A percentile compares a stretch with the other conserved stretches of the same genome.
Evolutionary conservation across 73 alveolate genomes (phyloP).

Genomic region (Paramecium caudatum): DNA sequence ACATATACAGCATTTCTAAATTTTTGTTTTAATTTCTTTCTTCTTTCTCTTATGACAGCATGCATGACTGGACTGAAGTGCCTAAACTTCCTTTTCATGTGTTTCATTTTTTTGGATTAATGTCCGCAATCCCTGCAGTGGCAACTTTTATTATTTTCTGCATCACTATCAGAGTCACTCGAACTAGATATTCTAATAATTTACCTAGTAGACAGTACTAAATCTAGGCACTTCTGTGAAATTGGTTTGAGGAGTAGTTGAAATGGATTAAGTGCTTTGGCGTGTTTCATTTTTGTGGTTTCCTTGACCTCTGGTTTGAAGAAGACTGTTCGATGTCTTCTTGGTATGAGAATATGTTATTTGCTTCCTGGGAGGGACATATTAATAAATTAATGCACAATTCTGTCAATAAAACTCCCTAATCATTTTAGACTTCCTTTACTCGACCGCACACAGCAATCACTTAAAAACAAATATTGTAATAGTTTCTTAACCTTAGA

Average conservation of each 20-base stretch:
- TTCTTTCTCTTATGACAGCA: background rate
- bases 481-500: slow-evolving; percentile 2
- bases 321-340: background rate
- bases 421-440: slow-evolving; percentile 28
- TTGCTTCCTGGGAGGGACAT: slow-evolving; percentile 44
- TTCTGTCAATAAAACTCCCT: slow-evolving; percentile 58
- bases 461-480: slow-evolving; percentile 31
- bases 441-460: slow-evolving; percentile 62
- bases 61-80: slow-evolving; percentile 45
- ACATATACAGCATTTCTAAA: slow-evolving; percentile 38
- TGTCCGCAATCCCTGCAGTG: slow-evolving; percentile 52
- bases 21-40: slow-evolving; percentile 3
- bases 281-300: background rate
- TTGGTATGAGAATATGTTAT: background rate
- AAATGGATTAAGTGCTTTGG: slow-evolving; percentile 9
- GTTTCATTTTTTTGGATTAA: slow-evolving; percentile 29
- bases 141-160: slow-evolving; percentile 23
- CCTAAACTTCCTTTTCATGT: slow-evolving; percentile 11
- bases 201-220: background rate
- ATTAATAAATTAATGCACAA: slow-evolving; percentile 50
- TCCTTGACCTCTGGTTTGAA: slow-evolving; percentile 2
- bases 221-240: background rate
- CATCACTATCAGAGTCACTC: slow-evolving; percentile 4
- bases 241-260: background rate
- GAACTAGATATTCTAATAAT: background rate